phyloP scores from a whole-genome alignment of 23 red algal genomes.

The Cyanidiococcus yangmingshanensis region DNA sequence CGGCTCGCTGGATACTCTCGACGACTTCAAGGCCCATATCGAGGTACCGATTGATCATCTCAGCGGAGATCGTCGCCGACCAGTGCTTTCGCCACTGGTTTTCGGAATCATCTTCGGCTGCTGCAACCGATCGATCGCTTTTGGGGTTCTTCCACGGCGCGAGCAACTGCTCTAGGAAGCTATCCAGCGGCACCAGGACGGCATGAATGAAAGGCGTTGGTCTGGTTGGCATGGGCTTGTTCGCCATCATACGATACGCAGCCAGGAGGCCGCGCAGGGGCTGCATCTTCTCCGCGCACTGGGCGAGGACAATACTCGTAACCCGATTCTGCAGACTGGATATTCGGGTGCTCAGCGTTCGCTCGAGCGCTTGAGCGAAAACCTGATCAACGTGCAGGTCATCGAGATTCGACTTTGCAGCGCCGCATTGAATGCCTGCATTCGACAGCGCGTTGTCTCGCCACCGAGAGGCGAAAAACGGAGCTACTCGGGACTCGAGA shows the following conservation, averaged over 20 bases:
- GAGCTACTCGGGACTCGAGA: not conserved
- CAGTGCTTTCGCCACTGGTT: not conserved
- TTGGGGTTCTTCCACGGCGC: not conserved
- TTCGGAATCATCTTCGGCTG: not conserved
- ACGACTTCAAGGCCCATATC: constrained; percentile 2
- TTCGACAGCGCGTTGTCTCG: not conserved
- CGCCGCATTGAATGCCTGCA: too few species aligned
- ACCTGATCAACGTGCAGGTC: not conserved
- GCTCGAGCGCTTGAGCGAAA: not conserved
- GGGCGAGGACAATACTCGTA: not conserved
- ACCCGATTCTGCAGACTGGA: not conserved
- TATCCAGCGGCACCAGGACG: constrained; percentile 53
- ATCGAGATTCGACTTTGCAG: not conserved
- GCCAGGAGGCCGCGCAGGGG: constrained; percentile 85
- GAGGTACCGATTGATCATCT: not conserved
- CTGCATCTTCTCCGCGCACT: constrained; percentile 63
- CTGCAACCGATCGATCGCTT: not conserved
- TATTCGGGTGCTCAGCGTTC: not conserved
- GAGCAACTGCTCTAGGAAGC: not conserved
- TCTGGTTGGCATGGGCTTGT: constrained; percentile 57
- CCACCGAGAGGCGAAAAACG: not conserved
- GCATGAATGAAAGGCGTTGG: constrained; percentile 66
- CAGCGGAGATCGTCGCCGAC: not conserved
- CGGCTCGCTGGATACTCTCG: not conserved
- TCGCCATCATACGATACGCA: constrained; percentile 77